Evolutionary conservation across 2,329 filamentous ascomycete species (phyloP).

Genomic region (Ascochyta fabae): DNA sequence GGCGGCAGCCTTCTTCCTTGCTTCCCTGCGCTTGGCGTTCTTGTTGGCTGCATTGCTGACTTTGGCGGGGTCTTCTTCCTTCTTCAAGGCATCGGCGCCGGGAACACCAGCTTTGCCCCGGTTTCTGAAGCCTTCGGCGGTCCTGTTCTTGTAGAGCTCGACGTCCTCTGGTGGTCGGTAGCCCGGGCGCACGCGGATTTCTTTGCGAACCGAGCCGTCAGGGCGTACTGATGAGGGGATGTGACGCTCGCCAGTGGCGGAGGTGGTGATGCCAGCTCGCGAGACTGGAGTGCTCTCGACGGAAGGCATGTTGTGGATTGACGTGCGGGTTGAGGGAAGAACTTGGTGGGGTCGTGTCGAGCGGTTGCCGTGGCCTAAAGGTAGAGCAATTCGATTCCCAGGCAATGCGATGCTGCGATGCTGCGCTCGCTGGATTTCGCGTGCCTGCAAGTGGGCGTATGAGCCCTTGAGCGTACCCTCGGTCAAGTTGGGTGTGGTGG

Average conservation of each 20-base stretch:
- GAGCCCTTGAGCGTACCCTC: constrained; percentile 6
- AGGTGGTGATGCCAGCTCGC: constrained; percentile 69
- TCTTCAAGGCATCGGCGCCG: constrained; percentile 67
- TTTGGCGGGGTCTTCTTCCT: constrained; percentile 54
- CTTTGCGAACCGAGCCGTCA: constrained; percentile 89
- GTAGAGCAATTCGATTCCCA: not conserved
- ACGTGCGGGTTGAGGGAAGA: not conserved
- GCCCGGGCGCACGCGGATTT: constrained; percentile 91
- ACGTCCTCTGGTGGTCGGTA: constrained; percentile 95
- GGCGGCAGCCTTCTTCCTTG: constrained; percentile 62
- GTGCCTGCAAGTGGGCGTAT: not conserved
- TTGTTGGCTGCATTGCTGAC: constrained; percentile 69
- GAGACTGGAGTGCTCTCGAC: constrained; percentile 42
- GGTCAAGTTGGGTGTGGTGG: not conserved
- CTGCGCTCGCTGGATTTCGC: not conserved
- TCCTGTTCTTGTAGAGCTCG: constrained; percentile 93
- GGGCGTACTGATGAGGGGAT: constrained; percentile 87
- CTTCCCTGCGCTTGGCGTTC: constrained; percentile 81
- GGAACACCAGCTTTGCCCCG: constrained; percentile 74
- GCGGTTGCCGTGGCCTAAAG: not conserved
- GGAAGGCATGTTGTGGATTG: constrained; percentile 36
- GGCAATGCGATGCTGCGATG: not conserved
- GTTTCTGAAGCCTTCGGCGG: constrained; percentile 82
- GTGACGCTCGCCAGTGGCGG: constrained; percentile 77
- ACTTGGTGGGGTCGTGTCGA: not conserved